Conservation (phyloP, 1,284 basidiomycete species). For the Cryptococcus amylolentus region DNA sequence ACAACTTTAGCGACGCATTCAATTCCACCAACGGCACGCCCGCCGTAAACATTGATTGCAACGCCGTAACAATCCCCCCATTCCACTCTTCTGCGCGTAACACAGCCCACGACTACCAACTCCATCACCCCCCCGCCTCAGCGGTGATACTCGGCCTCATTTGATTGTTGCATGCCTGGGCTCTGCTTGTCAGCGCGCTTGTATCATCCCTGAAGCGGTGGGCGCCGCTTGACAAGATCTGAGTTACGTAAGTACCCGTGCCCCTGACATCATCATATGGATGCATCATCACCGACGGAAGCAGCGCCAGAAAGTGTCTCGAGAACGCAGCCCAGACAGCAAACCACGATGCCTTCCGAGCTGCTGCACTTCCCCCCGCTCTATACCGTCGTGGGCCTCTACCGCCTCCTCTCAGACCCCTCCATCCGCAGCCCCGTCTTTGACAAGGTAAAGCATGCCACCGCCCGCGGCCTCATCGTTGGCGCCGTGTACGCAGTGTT, state of each 20-base stretch:
- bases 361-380: slow-evolving; percentile 45
- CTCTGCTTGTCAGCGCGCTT: too few relatives aligned
- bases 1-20: too few relatives aligned
- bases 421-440: slow-evolving; percentile 41
- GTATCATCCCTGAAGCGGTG: too few relatives aligned
- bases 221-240: too few relatives aligned
- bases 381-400: slow-evolving; percentile 44
- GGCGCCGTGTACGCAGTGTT: slow-evolving; percentile 36
- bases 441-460: slow-evolving; percentile 49
- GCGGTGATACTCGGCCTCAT: too few relatives aligned
- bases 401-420: slow-evolving; percentile 44
- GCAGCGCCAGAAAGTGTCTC: too few relatives aligned
- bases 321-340: background rate
- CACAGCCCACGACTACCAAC: background rate
- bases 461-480: slow-evolving; percentile 40
- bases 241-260: background rate
- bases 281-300: too few relatives aligned
- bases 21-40: too few relatives aligned
- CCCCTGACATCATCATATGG: background rate
- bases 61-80: too few relatives aligned
- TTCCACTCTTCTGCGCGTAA: background rate
- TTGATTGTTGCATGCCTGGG: too few relatives aligned
- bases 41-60: too few relatives aligned
- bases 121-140: background rate
- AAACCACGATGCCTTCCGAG: slow-evolving; percentile 44